Evolutionary conservation across 1,284 basidiomycete species (phyloP).

Genomic region (Tilletia setariae): DNA sequence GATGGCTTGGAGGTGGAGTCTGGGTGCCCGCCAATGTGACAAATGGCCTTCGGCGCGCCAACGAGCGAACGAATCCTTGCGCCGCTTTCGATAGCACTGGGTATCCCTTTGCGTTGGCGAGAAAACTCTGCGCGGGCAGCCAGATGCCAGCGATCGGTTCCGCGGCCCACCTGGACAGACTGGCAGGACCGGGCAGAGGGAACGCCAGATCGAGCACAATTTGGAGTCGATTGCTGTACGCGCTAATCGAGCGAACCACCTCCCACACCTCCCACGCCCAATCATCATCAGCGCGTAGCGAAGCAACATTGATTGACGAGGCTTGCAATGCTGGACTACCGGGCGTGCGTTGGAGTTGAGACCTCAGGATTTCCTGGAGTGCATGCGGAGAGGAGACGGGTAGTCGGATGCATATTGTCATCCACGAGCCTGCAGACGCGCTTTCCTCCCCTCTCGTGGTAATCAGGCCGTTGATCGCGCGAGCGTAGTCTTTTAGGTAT

Average conservation of each 20-base stretch:
- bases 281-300: slow-evolving; percentile 65
- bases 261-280: slow-evolving; percentile 95
- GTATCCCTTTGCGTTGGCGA: slow-evolving; percentile 93
- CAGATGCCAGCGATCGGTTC: slow-evolving; percentile 85
- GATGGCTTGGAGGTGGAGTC: slow-evolving; percentile 41
- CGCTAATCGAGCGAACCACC: slow-evolving; percentile 79
- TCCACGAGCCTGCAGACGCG: slow-evolving; percentile 37
- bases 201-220: slow-evolving; percentile 83
- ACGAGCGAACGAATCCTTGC: slow-evolving; percentile 38
- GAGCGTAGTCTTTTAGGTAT: slow-evolving; percentile 84
- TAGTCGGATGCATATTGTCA: slow-evolving; percentile 44
- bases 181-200: slow-evolving; percentile 62
- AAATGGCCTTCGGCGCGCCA: slow-evolving; percentile 21
- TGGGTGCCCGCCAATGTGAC: slow-evolving; percentile 40
- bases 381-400: slow-evolving; percentile 45
- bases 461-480: slow-evolving; percentile 63
- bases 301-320: slow-evolving; percentile 27
- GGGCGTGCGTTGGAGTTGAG: slow-evolving; percentile 24
- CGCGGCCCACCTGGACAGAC: slow-evolving; percentile 81
- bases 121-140: slow-evolving; percentile 83
- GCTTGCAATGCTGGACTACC: slow-evolving; percentile 21
- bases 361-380: slow-evolving; percentile 34
- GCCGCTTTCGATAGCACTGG: slow-evolving; percentile 81
- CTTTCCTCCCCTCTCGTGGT: slow-evolving; percentile 36
- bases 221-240: slow-evolving; percentile 72